Conservation (phyloP, 257 asterid species). For the Nicotiana otophora region DNA sequence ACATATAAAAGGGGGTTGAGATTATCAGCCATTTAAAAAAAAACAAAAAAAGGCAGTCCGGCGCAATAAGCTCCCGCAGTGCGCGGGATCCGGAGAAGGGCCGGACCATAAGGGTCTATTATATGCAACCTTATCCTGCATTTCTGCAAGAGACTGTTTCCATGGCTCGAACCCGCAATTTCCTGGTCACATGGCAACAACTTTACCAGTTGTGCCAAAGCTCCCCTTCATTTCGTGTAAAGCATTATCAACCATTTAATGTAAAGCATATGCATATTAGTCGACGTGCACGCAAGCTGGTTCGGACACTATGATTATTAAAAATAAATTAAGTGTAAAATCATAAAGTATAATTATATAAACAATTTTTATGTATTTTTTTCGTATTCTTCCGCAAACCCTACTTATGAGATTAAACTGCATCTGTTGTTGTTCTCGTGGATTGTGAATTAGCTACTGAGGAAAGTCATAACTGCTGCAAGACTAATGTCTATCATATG, state of each 20-base stretch:
- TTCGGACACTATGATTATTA: no score
- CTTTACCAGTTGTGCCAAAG: no score
- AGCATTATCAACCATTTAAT: neutral
- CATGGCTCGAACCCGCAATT: no score
- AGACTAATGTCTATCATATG: neutral
- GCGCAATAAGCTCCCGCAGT: no score
- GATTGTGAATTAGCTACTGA: neutral
- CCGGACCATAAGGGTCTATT: no score
- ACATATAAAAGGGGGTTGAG: slow-evolving; percentile 19
- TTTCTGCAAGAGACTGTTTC: no score
- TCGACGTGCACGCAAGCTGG: rapidly evolving
- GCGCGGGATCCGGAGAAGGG: no score
- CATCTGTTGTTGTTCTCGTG: neutral
- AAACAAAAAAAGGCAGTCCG: no score
- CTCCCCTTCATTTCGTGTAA: no score
- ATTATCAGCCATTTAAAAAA: neutral
- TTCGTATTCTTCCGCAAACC: neutral
- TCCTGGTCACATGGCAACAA: no score
- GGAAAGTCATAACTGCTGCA: neutral
- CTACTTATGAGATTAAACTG: no score
- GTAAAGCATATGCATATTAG: neutral
- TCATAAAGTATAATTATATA: neutral
- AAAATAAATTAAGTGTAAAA: neutral
- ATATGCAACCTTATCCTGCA: no score
- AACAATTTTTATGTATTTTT: neutral